A percentile compares a stretch with the other conserved stretches of the same genome.
These are phyloP conservation scores for Sphaerosporella brunnea DNA, from an alignment of 495 filamentous ascomycete species.

Conservation along the genomic window DNA sequence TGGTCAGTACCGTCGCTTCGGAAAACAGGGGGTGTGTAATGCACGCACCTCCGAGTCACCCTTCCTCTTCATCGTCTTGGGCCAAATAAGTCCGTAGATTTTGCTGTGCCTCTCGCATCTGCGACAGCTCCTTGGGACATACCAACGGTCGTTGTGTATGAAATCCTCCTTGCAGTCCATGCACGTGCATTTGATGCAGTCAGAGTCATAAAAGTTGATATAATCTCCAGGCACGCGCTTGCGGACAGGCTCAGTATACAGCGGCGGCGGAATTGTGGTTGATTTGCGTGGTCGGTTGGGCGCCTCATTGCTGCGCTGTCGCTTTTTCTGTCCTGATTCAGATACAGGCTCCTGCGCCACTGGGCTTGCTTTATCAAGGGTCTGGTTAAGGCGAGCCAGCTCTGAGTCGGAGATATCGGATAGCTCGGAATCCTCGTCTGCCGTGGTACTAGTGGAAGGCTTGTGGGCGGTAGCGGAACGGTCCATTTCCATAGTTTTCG, in stretches of 20 bases:
- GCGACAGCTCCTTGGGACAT: slow-evolving; percentile 65
- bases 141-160: slow-evolving; percentile 71
- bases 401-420: slow-evolving; percentile 4
- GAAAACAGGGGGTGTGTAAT: neutral
- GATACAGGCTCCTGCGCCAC: neutral
- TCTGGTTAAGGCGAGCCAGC: neutral
- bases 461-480: no score
- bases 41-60: slow-evolving; percentile 47
- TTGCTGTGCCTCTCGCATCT: slow-evolving; percentile 91
- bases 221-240: slow-evolving; percentile 57
- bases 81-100: slow-evolving; percentile 88
- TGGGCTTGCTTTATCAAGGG: neutral
- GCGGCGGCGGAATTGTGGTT: neutral
- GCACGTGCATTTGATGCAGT: slow-evolving; percentile 37
- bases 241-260: slow-evolving; percentile 18
- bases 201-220: slow-evolving; percentile 36
- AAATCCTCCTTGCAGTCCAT: slow-evolving; percentile 64
- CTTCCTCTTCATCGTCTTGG: slow-evolving; percentile 68
- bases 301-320: neutral
- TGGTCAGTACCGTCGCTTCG: neutral
- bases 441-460: neutral
- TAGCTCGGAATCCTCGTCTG: neutral
- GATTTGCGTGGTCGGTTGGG: neutral
- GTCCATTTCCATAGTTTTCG: no score
- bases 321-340: no score